Conservation (phyloP, 768 basidiomycete genomes). For the Trametes villosa region DNA sequence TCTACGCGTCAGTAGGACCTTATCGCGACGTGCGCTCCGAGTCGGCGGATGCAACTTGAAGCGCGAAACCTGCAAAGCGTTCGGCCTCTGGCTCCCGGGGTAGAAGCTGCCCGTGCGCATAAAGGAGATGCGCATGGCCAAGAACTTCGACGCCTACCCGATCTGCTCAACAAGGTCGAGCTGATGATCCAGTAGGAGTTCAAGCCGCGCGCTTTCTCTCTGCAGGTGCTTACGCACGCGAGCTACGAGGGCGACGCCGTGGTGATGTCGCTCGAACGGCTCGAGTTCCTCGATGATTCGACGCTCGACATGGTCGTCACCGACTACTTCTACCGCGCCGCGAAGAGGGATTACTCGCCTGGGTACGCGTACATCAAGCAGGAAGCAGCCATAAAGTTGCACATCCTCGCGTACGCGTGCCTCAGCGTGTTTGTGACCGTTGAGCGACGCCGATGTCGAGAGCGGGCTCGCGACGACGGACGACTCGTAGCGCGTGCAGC, state of each 20-base stretch:
- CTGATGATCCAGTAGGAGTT: slow-evolving; percentile 72
- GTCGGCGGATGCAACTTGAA: too few relatives aligned
- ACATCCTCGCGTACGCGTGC: slow-evolving; percentile 73
- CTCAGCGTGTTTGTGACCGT: slow-evolving; percentile 48
- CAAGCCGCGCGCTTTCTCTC: slow-evolving; percentile 58
- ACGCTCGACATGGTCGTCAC: slow-evolving; percentile 78
- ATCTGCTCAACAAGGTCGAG: slow-evolving; percentile 61
- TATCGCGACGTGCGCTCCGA: too few relatives aligned
- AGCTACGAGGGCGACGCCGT: slow-evolving; percentile 63
- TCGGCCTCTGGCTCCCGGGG: slow-evolving; percentile 67
- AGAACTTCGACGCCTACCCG: slow-evolving; percentile 47
- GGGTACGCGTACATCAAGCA: slow-evolving; percentile 72
- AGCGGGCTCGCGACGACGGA: slow-evolving; percentile 37
- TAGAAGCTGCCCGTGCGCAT: slow-evolving; percentile 52
- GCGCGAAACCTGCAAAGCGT: too few relatives aligned
- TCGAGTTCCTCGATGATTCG: slow-evolving; percentile 80
- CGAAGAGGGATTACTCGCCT: slow-evolving; percentile 69
- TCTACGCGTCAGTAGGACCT: too few relatives aligned
- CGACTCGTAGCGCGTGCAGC: slow-evolving; percentile 51
- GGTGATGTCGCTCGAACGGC: slow-evolving; percentile 74
- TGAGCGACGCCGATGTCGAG: slow-evolving; percentile 52
- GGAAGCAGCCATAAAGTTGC: slow-evolving; percentile 71
- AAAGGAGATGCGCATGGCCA: slow-evolving; percentile 42
- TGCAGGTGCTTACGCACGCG: slow-evolving; percentile 76
- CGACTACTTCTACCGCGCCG: slow-evolving; percentile 66